phyloP scores from a whole-genome alignment of 495 filamentous ascomycete genomes.

The Polyplosphaeria fusca region DNA sequence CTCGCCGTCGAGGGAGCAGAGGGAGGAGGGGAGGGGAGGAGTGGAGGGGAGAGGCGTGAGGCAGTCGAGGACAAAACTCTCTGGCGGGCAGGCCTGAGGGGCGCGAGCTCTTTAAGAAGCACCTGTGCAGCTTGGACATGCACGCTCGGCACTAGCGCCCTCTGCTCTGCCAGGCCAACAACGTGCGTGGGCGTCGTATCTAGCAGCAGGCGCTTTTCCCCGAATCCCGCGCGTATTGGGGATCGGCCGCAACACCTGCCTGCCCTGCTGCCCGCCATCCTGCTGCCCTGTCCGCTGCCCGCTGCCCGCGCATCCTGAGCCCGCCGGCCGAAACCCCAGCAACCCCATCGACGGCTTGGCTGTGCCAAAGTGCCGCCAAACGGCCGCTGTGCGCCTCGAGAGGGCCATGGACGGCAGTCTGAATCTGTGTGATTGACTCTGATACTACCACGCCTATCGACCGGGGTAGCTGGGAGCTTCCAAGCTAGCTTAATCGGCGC shows the following conservation, averaged over 20 bases:
- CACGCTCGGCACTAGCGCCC: constrained; percentile 2
- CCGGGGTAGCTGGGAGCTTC: constrained; percentile 11
- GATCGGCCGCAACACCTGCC: not conserved
- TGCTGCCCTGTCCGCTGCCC: not conserved
- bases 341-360: constrained; percentile 4
- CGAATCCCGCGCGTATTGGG: constrained; percentile 18
- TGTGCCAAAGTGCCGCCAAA: constrained; percentile 8
- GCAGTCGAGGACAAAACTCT: constrained; percentile 13
- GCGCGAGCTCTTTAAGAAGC: constrained; percentile 19
- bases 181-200: constrained; percentile 12
- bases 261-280: not conserved
- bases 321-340: constrained; percentile 15
- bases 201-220: constrained; percentile 6
- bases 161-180: constrained; percentile 9
- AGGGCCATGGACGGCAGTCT: no score
- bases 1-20: constrained; percentile 30
- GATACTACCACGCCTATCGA: constrained; percentile 12
- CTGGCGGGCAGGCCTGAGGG: constrained; percentile 8
- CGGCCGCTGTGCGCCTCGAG: constrained; percentile 19
- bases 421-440: not conserved
- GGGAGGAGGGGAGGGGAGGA: constrained; percentile 12
- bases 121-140: not conserved
- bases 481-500: not conserved
- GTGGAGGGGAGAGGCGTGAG: constrained; percentile 6
- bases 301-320: not conserved